Conservation (phyloP, 768 basidiomycete genomes). For the Leccinum subgranulosum region DNA sequence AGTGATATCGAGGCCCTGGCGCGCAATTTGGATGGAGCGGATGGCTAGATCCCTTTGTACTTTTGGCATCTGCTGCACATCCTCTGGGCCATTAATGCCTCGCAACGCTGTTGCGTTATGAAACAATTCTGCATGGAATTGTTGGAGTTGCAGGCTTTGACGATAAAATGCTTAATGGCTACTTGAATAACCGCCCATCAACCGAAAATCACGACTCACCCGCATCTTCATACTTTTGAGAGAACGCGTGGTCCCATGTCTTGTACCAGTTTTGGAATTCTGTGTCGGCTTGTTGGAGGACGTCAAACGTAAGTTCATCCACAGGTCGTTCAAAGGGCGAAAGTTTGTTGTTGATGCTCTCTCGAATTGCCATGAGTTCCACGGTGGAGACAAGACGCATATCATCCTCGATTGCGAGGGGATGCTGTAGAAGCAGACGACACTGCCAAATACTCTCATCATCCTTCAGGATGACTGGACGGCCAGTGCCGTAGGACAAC, state of each 20-base stretch:
- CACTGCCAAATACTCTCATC: conserved; percentile 89
- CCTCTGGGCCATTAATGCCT: conserved; percentile 81
- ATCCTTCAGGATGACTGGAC: conserved; percentile 88
- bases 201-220: conserved; percentile 40
- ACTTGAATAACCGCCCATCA: conserved; percentile 4
- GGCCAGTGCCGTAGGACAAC: conserved; percentile 91
- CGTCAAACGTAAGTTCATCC: conserved; percentile 65
- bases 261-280: conserved; percentile 83
- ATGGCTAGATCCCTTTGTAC: conserved; percentile 78
- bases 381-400: conserved; percentile 94
- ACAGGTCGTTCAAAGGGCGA: conserved; percentile 78
- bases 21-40: conserved; percentile 79
- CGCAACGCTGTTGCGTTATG: conserved; percentile 81
- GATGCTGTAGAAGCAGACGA: conserved; percentile 77
- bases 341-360: conserved; percentile 78
- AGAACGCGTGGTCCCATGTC: conserved; percentile 76
- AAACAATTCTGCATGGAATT: conserved; percentile 80
- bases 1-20: conserved; percentile 79
- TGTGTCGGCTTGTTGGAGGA: conserved; percentile 67
- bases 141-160: conserved; percentile 84
- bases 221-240: conserved; percentile 79
- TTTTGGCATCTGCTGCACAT: conserved; percentile 79
- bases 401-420: conserved; percentile 87
- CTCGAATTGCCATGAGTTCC: conserved; percentile 86
- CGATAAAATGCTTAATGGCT: conserved; percentile 75